phyloP scores from a whole-genome alignment of 495 filamentous ascomycete species.

The Aspergillus sparsus region DNA sequence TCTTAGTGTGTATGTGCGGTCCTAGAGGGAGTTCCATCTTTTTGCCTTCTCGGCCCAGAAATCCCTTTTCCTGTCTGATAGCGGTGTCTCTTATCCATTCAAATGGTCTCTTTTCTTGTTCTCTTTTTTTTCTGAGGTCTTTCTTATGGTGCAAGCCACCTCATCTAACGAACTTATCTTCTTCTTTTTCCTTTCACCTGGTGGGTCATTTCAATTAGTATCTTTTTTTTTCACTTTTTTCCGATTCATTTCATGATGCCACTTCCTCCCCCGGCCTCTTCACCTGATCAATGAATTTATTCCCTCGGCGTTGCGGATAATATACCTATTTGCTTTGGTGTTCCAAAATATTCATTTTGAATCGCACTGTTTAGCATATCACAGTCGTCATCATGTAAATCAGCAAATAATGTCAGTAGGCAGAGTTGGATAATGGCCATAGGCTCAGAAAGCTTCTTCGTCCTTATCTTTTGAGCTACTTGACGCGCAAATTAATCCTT shows the following conservation, averaged over 20 bases:
- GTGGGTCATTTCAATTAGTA: slow-evolving; percentile 19
- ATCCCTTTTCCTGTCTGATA: slow-evolving; percentile 20
- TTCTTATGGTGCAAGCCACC: neutral
- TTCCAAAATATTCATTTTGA: slow-evolving; percentile 3
- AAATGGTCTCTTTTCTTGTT: neutral
- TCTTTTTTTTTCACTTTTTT: slow-evolving; percentile 14
- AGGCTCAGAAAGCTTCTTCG: slow-evolving; percentile 24
- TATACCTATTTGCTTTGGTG: slow-evolving; percentile 37
- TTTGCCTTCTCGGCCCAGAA: slow-evolving; percentile 9
- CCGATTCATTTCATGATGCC: slow-evolving; percentile 23
- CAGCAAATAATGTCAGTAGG: too few species aligned
- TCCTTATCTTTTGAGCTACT: neutral
- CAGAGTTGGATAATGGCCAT: too few species aligned
- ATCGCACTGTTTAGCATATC: slow-evolving; percentile 18
- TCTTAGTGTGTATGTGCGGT: slow-evolving; percentile 38
- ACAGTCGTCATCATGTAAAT: slow-evolving; percentile 1
- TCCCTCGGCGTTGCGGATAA: slow-evolving; percentile 32
- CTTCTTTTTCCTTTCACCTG: slow-evolving; percentile 3
- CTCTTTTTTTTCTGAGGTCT: slow-evolving; percentile 14
- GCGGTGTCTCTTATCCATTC: slow-evolving; percentile 3
- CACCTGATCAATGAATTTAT: slow-evolving; percentile 23
- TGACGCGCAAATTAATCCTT: too few species aligned
- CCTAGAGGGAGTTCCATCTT: slow-evolving; percentile 24
- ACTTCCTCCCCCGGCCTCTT: slow-evolving; percentile 13
- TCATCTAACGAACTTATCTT: slow-evolving; percentile 13